Percentiles rank a stretch among this genome's conserved stretches.
Evolutionary conservation across 192 early-diverging fungal genomes (phyloP).

Genomic region (Entophlyctis luteolus): DNA sequence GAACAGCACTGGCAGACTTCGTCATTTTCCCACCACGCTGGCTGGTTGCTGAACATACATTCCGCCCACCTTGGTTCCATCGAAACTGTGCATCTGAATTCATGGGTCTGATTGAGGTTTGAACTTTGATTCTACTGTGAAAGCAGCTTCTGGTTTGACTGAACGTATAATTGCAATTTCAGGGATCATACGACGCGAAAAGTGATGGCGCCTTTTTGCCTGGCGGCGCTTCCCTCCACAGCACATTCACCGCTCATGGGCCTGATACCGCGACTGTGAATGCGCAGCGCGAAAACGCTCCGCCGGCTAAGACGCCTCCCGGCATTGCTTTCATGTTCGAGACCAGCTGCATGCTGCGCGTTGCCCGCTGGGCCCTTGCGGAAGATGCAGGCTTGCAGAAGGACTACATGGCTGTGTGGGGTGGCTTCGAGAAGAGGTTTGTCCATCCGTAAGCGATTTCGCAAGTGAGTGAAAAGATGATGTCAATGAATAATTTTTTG

Average conservation of each 20-base stretch:
- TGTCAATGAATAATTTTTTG: neutral
- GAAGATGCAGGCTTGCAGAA: slow-evolving; percentile 60
- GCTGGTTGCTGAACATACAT: slow-evolving; percentile 86
- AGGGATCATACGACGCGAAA: slow-evolving; percentile 93
- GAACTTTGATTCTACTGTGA: too few species aligned
- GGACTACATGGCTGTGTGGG: slow-evolving; percentile 89
- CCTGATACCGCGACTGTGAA: slow-evolving; percentile 74
- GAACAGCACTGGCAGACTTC: slow-evolving; percentile 88
- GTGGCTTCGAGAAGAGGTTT: slow-evolving; percentile 53
- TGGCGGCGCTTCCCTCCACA: slow-evolving; percentile 76
- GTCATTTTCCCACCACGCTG: slow-evolving; percentile 95
- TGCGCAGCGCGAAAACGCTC: slow-evolving; percentile 66
- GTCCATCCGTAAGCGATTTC: slow-evolving; percentile 29
- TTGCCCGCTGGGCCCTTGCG: slow-evolving; percentile 80
- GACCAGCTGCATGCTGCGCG: slow-evolving; percentile 70
- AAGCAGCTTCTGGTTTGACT: too few species aligned
- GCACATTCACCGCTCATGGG: slow-evolving; percentile 84
- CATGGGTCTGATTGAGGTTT: slow-evolving; percentile 92
- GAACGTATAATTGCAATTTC: too few species aligned
- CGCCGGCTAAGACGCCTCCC: slow-evolving; percentile 73
- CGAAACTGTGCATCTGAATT: slow-evolving; percentile 98
- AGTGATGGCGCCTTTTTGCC: slow-evolving; percentile 84
- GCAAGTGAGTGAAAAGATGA: neutral
- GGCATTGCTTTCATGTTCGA: slow-evolving; percentile 97
- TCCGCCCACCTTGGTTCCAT: slow-evolving; percentile 95